Evolutionary conservation across 2,329 filamentous ascomycete genomes (phyloP), one percentile per base, ranked within the genome.

Genomic region (Hypomyces rosellus): DNA sequence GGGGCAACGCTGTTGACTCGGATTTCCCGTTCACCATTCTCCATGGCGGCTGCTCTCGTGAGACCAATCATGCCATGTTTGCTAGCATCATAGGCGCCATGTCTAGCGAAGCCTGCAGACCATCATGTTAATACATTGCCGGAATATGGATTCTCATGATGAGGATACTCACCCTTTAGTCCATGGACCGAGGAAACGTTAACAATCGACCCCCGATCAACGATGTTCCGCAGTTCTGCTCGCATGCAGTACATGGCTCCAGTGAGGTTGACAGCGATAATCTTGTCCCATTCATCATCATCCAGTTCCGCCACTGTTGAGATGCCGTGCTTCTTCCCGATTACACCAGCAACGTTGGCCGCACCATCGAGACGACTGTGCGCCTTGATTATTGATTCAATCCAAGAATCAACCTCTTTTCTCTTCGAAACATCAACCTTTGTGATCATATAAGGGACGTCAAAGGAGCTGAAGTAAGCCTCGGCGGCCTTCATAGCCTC

Each of bases 161-260:
- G 25, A 30, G 25, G 8, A 11, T 15, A 11, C 42, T 34, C 59
- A 57, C 65, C 63, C 18, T 69, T 62, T 9, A 65, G 55, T 34
- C 77, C 77, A 36, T 76, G 71, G 42, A 80, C 74, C 36, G 73
- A 78, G n/a, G 73, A 69, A 25, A 76, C 69, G 59, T 79, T 82
- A 51, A 83, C 79, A 58, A 83, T 81, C 54, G 77, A 78, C 1
- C 77, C 77, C 1, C 74, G 72, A n/a, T 73, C 65, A 2, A 67
- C 67, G 44, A 81, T 70, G 38, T 70, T 69, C 36, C 61, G 61
- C 39, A 74, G 63, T 60, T 72, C 60, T 8, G 71, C 71, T 34
- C 73, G 66, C 55, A 76, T 54, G 55, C 73, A 75, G 58, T 75
- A 74, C 72, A 76, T 75, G 40, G 67, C 69, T 2, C 74, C 73